phyloP scores from a whole-genome alignment of 2,329 filamentous ascomycete genomes.

The Basipetospora chlamydospora region DNA sequence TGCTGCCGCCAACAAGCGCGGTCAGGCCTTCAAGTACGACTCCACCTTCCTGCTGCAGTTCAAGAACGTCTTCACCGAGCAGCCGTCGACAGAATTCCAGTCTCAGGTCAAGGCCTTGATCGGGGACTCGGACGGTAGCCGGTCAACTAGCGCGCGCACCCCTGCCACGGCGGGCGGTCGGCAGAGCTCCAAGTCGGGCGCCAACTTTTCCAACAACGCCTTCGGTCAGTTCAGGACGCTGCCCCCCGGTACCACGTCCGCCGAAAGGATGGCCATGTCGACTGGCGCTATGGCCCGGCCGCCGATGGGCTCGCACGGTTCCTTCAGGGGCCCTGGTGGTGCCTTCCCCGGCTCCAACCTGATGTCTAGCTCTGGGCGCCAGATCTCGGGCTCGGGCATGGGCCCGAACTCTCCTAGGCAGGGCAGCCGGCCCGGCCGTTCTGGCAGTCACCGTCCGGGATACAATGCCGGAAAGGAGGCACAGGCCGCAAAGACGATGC shows the following conservation, averaged over 20 bases:
- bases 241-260: background rate
- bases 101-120: constrained; percentile 75
- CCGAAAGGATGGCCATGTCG: background rate
- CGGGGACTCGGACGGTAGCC: constrained; percentile 44
- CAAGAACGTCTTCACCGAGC: constrained; percentile 90
- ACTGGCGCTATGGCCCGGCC: constrained; percentile 4
- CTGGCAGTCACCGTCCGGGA: constrained; percentile 47
- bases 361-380: constrained; percentile 45
- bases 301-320: constrained; percentile 6
- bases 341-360: constrained; percentile 45
- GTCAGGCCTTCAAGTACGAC: constrained; percentile 83
- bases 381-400: constrained; percentile 38
- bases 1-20: constrained; percentile 61
- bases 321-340: constrained; percentile 21
- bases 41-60: constrained; percentile 93
- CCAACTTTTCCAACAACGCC: background rate
- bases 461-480: constrained; percentile 45
- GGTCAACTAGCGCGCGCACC: constrained; percentile 31
- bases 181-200: background rate
- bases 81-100: constrained; percentile 88
- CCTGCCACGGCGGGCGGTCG: constrained; percentile 30
- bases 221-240: background rate
- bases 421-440: constrained; percentile 45
- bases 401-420: constrained; percentile 58
- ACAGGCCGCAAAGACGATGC: constrained; percentile 74